Evolutionary conservation across 768 basidiomycete genomes (phyloP), one percentile per base, ranked within the genome.

Genomic region (Collybia mongolica): DNA sequence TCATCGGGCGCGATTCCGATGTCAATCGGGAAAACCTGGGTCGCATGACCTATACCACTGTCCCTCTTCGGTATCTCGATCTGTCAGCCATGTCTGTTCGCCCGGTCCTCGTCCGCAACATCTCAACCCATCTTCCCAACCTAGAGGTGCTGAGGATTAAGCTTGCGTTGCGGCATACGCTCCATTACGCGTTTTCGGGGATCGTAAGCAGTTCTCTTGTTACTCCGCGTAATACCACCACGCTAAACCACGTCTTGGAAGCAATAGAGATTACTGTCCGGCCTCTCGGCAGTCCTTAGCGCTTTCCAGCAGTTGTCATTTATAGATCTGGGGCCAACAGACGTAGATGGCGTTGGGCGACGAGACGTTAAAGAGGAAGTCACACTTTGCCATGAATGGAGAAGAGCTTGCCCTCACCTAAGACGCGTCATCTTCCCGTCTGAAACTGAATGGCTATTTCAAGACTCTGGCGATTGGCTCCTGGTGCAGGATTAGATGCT

Each of bases 321-420:
- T 53, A 75, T 87, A 58, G 84, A 86, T 62, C 69, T 87, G 29
- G 84, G 83, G 1, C 80, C 81, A 17, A 85, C 82, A 28, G 68
- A 70, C 46, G 72, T 81, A 14, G 74, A 74, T 53, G 75, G 74
- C 55, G 64, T 71, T 40, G 75, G 71, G 35, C 65, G 69, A 14
- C 65, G 70, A 8, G 72, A 75, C 53, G 55, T 68, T 14, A 61
- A 70, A 23, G 83, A 84, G 57, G 82, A 85, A 61, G 62, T 63
- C 22, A 63, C 69, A 1, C 70, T 86, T 22, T 84, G 83, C 56
- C 56, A 57, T 41, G 77, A 81, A 49, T 86, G 82, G 82, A 59
- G 64, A 36, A 69, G 72, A 23, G 80, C 74, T 18, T 84, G 83
- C 58, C 78, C 79, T 0, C 69, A 76, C 5, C 66, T 85, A 43